phyloP scores from a whole-genome alignment of 371 early-diverging fungal genomes.

The Entomophthora muscae region DNA sequence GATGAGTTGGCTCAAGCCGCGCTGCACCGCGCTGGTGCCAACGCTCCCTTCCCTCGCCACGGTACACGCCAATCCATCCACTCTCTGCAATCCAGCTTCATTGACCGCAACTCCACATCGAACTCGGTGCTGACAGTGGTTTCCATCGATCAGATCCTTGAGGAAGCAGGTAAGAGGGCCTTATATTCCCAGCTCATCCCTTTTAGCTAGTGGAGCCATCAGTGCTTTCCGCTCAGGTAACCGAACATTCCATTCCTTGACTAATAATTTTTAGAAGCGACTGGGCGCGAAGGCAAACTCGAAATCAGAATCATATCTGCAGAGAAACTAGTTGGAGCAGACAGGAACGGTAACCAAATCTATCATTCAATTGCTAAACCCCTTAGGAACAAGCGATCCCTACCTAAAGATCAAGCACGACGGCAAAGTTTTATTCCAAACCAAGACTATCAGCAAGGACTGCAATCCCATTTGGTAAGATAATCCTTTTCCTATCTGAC shows the following conservation, averaged over 20 bases:
- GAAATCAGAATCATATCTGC: constrained; percentile 28
- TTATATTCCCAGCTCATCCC: background rate
- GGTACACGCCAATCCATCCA: background rate
- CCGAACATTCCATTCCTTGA: background rate
- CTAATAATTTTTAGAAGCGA: background rate
- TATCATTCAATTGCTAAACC: background rate
- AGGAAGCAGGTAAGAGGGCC: background rate
- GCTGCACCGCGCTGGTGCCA: background rate
- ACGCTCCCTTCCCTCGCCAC: background rate
- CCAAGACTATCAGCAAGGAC: constrained; percentile 54
- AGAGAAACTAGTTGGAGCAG: constrained; percentile 30
- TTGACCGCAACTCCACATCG: background rate
- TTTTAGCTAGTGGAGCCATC: background rate
- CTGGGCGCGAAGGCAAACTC: constrained; percentile 15
- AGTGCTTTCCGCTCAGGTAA: too few relatives aligned
- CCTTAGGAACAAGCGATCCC: constrained; percentile 59
- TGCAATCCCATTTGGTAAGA: constrained; percentile 46
- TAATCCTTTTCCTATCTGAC: background rate
- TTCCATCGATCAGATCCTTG: background rate
- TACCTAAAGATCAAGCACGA: constrained; percentile 53
- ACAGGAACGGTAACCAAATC: constrained; percentile 20
- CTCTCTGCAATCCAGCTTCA: background rate
- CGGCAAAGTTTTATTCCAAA: constrained; percentile 59
- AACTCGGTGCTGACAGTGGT: constrained; percentile 6
- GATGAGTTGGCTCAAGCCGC: background rate